phyloP scores from a whole-genome alignment of 352 stramenopile genomes.

The Phytophthora tubulina region DNA sequence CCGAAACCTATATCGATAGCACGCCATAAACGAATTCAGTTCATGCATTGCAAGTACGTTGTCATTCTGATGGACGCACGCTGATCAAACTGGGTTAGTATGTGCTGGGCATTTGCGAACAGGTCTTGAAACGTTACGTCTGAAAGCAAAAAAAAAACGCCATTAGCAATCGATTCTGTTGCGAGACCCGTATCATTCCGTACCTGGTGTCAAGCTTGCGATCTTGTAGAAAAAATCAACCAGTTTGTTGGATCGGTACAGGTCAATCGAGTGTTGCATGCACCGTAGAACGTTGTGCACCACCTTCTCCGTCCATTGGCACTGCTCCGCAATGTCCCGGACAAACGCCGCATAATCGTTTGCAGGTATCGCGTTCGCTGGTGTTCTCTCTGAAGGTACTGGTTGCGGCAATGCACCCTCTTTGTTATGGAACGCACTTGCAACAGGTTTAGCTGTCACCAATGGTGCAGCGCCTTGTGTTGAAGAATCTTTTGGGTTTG shows the following conservation, averaged over 20 bases:
- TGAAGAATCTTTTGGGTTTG: conserved; percentile 1
- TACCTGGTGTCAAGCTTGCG: conserved; percentile 51
- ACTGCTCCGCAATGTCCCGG: conserved; percentile 43
- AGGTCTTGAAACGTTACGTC: conserved; percentile 44
- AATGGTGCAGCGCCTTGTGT: conserved; percentile 7
- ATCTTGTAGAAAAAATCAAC: conserved; percentile 51
- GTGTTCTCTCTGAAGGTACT: neutral
- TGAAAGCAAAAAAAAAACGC: conserved; percentile 10
- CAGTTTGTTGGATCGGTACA: conserved; percentile 56
- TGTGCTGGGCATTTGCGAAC: conserved; percentile 43
- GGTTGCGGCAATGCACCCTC: neutral
- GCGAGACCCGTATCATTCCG: neutral
- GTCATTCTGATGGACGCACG: conserved; percentile 36
- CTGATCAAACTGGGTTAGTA: conserved; percentile 54
- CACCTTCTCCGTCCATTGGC: conserved; percentile 46
- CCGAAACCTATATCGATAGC: conserved; percentile 44
- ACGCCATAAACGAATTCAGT: conserved; percentile 9
- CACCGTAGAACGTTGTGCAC: conserved; percentile 42
- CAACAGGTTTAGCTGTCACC: neutral
- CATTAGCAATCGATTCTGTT: conserved; percentile 12
- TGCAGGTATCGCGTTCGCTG: conserved; percentile 21
- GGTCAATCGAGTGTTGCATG: conserved; percentile 51
- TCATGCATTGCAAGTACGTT: conserved; percentile 1
- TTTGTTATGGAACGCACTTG: conserved; percentile 1
- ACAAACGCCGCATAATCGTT: conserved; percentile 48